Percentiles rank a stretch among this genome's conserved stretches.
phyloP scores from a whole-genome alignment of 2,329 filamentous ascomycete genomes.

The Monosporascus sp. region DNA sequence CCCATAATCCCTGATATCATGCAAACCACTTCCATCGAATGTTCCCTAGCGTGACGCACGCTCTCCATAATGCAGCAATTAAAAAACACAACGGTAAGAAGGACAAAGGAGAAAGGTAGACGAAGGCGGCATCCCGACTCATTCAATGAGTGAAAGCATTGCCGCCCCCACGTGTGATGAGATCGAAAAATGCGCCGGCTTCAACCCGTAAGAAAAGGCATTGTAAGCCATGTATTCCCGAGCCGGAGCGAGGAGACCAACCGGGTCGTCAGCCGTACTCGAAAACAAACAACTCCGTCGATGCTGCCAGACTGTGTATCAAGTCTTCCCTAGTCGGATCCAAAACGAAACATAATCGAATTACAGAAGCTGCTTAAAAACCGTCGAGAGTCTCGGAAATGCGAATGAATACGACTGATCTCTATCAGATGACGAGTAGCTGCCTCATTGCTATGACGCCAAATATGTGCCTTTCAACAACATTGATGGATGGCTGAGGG shows the following conservation, averaged over 20 bases:
- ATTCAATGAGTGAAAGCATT: background rate
- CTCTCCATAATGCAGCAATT: background rate
- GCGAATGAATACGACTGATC: too few relatives aligned
- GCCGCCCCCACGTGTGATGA: background rate
- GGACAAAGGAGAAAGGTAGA: background rate
- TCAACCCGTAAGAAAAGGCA: background rate
- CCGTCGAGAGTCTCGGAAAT: too few relatives aligned
- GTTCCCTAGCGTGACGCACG: background rate
- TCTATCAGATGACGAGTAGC: too few relatives aligned
- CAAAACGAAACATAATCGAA: background rate
- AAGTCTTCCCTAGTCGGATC: constrained; percentile 5
- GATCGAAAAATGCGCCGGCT: background rate
- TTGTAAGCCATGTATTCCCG: background rate
- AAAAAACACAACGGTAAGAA: background rate
- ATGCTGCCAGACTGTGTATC: constrained; percentile 18
- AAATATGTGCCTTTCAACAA: too few relatives aligned
- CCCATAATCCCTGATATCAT: background rate
- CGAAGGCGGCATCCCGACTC: background rate
- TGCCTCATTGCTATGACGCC: too few relatives aligned
- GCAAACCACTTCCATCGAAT: background rate
- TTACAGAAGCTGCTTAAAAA: too few relatives aligned
- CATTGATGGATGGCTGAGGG: too few relatives aligned
- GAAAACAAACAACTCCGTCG: constrained; percentile 18
- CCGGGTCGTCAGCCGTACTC: background rate
- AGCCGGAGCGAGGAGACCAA: background rate